These are phyloP conservation scores for Carallia brachiata DNA, from an alignment of 345 rosid species.

Conservation along the genomic window DNA sequence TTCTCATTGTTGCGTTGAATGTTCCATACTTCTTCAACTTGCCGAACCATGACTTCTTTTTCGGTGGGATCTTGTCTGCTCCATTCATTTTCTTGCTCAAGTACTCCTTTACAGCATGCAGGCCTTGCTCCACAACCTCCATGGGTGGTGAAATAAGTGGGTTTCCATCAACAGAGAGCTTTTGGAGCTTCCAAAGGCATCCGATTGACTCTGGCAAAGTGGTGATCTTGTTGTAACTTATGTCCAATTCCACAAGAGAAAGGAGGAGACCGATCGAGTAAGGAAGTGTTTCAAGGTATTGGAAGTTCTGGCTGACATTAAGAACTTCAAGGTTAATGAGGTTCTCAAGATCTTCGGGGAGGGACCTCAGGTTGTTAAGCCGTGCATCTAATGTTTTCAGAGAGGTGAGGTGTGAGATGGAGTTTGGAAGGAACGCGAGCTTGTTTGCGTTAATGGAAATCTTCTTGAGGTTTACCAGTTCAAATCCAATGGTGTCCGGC, in stretches of 20 bases:
- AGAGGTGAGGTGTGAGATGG: slow-evolving; percentile 62
- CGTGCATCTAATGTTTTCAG: slow-evolving; percentile 63
- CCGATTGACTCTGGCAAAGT: slow-evolving; percentile 71
- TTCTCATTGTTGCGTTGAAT: slow-evolving; percentile 39
- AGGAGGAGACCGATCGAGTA: slow-evolving; percentile 66
- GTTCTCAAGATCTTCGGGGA: slow-evolving; percentile 77
- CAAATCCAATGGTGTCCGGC: slow-evolving; percentile 72
- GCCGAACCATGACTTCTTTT: slow-evolving; percentile 72
- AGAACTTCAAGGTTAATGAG: slow-evolving; percentile 65
- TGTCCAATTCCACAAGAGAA: slow-evolving; percentile 71
- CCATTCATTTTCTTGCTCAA: slow-evolving; percentile 60
- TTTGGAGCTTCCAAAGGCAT: slow-evolving; percentile 63
- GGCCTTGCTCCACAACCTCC: slow-evolving; percentile 64
- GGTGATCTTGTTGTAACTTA: slow-evolving; percentile 71
- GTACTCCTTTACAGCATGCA: slow-evolving; percentile 61
- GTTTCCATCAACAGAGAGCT: slow-evolving; percentile 75
- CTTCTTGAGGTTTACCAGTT: slow-evolving; percentile 63
- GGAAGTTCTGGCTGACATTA: slow-evolving; percentile 85
- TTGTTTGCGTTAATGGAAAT: slow-evolving; percentile 77
- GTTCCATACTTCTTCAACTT: slow-evolving; percentile 62
- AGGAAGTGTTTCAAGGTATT: slow-evolving; percentile 53
- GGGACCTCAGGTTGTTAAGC: slow-evolving; percentile 68
- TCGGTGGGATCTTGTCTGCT: slow-evolving; percentile 26
- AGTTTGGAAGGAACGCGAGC: slow-evolving; percentile 56
- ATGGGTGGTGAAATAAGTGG: slow-evolving; percentile 68